Percentiles rank a stretch among this genome's conserved stretches.
Evolutionary conservation across 768 basidiomycete genomes (phyloP).

Genomic region (Cantharellus anzutake): DNA sequence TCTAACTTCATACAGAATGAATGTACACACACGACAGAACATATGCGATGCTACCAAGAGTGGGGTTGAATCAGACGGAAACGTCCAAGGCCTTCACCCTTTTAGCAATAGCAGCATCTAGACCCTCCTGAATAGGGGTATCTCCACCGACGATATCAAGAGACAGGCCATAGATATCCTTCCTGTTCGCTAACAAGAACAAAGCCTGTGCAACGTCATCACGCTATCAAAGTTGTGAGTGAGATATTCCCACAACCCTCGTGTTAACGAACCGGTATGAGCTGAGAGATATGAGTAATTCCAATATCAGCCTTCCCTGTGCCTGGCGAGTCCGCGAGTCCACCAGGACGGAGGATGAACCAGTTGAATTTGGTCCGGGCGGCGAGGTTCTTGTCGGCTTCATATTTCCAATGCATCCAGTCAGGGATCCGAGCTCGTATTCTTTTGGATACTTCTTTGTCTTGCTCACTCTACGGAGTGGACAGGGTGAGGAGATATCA

Average conservation of each 20-base stretch:
- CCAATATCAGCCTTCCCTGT: constrained; percentile 35
- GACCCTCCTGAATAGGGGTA: constrained; percentile 24
- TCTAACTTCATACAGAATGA: too few relatives aligned
- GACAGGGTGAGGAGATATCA: not conserved
- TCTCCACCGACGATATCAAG: constrained; percentile 43
- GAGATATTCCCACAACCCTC: not conserved
- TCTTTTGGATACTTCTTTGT: constrained; percentile 24
- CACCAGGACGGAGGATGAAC: constrained; percentile 48
- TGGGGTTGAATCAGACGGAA: not conserved
- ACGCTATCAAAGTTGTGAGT: constrained; percentile 18
- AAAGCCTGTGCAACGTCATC: constrained; percentile 38
- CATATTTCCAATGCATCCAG: constrained; percentile 25
- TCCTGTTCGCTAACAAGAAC: constrained; percentile 24
- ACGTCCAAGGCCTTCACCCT: not conserved
- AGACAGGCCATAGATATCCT: constrained; percentile 31
- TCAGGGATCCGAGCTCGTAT: constrained; percentile 26
- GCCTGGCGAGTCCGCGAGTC: constrained; percentile 30
- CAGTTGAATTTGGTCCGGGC: constrained; percentile 38
- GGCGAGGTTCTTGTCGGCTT: constrained; percentile 25
- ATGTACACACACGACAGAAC: too few relatives aligned
- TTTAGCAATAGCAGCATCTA: constrained; percentile 29
- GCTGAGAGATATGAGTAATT: constrained; percentile 27
- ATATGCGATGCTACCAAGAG: too few relatives aligned
- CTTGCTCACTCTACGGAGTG: constrained; percentile 24
- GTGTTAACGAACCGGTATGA: constrained; percentile 27